phyloP scores from a whole-genome alignment of 352 stramenopile species.

The Phytopythium boreale region DNA sequence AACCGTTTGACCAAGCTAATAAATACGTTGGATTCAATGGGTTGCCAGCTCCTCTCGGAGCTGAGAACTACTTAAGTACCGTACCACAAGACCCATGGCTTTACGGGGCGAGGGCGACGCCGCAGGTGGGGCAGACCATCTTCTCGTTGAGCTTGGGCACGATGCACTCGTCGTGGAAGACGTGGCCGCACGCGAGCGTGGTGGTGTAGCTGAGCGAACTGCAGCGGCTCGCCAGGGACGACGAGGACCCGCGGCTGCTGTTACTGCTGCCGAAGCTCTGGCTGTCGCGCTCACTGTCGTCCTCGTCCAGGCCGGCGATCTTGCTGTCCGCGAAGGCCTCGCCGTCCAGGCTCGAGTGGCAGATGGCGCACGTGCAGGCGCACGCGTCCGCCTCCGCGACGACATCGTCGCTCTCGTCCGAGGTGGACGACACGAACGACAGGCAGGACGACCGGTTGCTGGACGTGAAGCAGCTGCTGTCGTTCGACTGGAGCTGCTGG shows the following conservation, averaged over 20 bases:
- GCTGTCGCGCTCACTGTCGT: constrained; percentile 1
- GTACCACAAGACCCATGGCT: too few species aligned
- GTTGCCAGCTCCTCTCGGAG: not conserved
- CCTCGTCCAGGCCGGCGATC: not conserved
- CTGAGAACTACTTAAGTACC: too few species aligned
- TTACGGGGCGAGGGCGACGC: constrained; percentile 15
- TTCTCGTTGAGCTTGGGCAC: constrained; percentile 45
- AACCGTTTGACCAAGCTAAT: not conserved
- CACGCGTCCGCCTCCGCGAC: constrained; percentile 15
- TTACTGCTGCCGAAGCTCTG: not conserved
- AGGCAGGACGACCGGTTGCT: constrained; percentile 3
- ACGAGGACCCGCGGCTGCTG: constrained; percentile 8
- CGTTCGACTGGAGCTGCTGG: not conserved
- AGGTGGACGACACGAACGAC: constrained; percentile 11
- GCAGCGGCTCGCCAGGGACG: constrained; percentile 10
- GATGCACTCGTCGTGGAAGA: constrained; percentile 66
- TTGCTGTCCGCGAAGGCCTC: constrained; percentile 6
- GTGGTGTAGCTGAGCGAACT: constrained; percentile 31
- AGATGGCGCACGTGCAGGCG: constrained; percentile 3
- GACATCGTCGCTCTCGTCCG: constrained; percentile 14
- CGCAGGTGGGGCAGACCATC: constrained; percentile 41
- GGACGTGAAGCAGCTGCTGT: not conserved
- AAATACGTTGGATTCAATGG: constrained; percentile 2
- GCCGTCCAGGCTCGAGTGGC: constrained; percentile 8
- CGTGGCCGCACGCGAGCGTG: constrained; percentile 42